Conservation (phyloP, 257 asterid genomes). For the Rauvolfia tetraphylla region DNA sequence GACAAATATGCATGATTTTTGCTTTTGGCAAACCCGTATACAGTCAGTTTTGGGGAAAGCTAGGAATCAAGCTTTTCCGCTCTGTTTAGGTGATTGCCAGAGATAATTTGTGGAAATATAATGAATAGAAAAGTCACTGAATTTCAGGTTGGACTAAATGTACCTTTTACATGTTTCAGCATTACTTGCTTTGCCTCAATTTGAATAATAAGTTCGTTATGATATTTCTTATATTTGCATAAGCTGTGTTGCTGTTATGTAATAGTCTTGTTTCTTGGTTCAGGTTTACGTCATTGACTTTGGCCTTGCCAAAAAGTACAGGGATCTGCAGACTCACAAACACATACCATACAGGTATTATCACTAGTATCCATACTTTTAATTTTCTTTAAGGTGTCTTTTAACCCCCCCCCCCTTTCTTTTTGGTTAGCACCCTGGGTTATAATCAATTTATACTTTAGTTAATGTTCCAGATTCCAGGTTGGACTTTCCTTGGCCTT, state of each 20-base stretch:
- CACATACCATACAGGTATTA: slow-evolving; percentile 45
- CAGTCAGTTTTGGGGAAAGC: neutral
- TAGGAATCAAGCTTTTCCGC: neutral
- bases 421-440: neutral
- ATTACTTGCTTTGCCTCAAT: neutral
- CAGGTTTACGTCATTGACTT: slow-evolving; percentile 45
- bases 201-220: neutral
- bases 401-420: neutral
- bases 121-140: neutral
- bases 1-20: neutral
- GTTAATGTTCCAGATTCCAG: neutral
- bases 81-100: neutral
- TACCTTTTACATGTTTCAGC: neutral
- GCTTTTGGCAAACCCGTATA: neutral
- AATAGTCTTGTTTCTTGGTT: neutral
- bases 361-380: neutral
- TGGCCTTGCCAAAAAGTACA: slow-evolving; percentile 47
- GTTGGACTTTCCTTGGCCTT: neutral
- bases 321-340: slow-evolving; percentile 47
- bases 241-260: slow-evolving; percentile 3
- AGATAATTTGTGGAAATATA: neutral
- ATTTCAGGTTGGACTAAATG: neutral
- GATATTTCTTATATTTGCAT: neutral
- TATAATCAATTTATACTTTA: neutral
- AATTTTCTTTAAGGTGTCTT: neutral